Conservation (phyloP, 2,329 filamentous ascomycete species). For the Mycocentrospora acerina region DNA sequence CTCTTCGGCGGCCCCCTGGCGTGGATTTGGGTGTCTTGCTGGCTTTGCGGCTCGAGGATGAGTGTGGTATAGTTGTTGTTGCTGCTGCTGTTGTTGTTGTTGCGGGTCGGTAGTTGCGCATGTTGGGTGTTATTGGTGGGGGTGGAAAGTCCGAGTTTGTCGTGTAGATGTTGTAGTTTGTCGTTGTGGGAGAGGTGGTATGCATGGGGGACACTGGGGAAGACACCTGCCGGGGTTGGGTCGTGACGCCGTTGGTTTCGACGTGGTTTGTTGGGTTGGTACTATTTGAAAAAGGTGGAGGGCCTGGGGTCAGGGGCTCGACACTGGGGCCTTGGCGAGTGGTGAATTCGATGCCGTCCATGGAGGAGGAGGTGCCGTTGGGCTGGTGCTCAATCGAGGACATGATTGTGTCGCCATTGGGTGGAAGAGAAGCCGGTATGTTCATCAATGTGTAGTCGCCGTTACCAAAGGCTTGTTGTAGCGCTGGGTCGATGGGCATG, state of each 20-base stretch:
- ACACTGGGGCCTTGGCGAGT: constrained; percentile 19
- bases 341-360: constrained; percentile 16
- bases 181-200: constrained; percentile 16
- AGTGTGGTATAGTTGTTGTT: constrained; percentile 8
- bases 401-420: constrained; percentile 30
- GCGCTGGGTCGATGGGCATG: constrained; percentile 32
- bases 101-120: constrained; percentile 2
- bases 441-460: constrained; percentile 16
- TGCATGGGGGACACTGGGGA: constrained; percentile 25
- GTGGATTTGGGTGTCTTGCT: constrained; percentile 35
- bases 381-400: constrained; percentile 37
- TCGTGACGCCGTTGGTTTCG: constrained; percentile 15
- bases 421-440: constrained; percentile 14
- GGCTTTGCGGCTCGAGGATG: constrained; percentile 17
- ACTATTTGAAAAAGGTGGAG: constrained; percentile 10
- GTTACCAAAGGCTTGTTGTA: constrained; percentile 26
- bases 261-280: constrained; percentile 7
- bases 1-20: constrained; percentile 18
- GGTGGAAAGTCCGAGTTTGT: constrained; percentile 25
- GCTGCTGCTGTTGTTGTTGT: constrained; percentile 6
- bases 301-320: constrained; percentile 31
- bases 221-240: constrained; percentile 13
- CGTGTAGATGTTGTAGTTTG: constrained; percentile 25
- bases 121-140: constrained; percentile 19
- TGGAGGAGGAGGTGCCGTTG: constrained; percentile 12